These are phyloP conservation scores for Boeremia lycopersici DNA, from an alignment of 2,329 filamentous ascomycete species.

Conservation along the genomic window DNA sequence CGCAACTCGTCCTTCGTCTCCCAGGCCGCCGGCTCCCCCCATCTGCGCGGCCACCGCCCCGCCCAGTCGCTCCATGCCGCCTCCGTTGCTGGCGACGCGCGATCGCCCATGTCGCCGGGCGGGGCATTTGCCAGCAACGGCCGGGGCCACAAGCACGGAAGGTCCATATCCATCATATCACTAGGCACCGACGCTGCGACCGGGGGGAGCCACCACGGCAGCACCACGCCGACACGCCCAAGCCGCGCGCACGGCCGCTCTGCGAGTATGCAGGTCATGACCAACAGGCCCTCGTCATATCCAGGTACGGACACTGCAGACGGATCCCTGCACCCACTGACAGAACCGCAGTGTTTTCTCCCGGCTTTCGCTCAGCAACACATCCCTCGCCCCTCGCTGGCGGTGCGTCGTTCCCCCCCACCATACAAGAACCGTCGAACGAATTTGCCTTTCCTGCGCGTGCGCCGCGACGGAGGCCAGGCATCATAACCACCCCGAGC, in stretches of 20 bases:
- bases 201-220: slow-evolving; percentile 36
- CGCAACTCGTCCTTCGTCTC: slow-evolving; percentile 45
- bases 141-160: slow-evolving; percentile 47
- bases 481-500: slow-evolving; percentile 46
- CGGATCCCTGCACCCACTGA: slow-evolving; percentile 22
- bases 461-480: slow-evolving; percentile 36
- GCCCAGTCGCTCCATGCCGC: slow-evolving; percentile 65
- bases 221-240: slow-evolving; percentile 51
- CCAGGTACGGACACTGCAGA: slow-evolving; percentile 29
- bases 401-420: slow-evolving; percentile 47
- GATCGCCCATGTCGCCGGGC: slow-evolving; percentile 30
- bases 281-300: slow-evolving; percentile 49
- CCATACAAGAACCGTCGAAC: slow-evolving; percentile 30
- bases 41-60: slow-evolving; percentile 67
- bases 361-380: slow-evolving; percentile 39
- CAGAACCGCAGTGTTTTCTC: slow-evolving; percentile 33
- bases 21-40: slow-evolving; percentile 33
- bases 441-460: slow-evolving; percentile 41
- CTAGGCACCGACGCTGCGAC: slow-evolving; percentile 51
- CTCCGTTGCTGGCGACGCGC: slow-evolving; percentile 35
- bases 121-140: slow-evolving; percentile 33
- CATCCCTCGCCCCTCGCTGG: slow-evolving; percentile 53
- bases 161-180: slow-evolving; percentile 58
- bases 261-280: slow-evolving; percentile 78
- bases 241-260: slow-evolving; percentile 74